These are phyloP conservation scores for Trametes cingulata DNA, from an alignment of 768 basidiomycete species.

Conservation along the genomic window DNA sequence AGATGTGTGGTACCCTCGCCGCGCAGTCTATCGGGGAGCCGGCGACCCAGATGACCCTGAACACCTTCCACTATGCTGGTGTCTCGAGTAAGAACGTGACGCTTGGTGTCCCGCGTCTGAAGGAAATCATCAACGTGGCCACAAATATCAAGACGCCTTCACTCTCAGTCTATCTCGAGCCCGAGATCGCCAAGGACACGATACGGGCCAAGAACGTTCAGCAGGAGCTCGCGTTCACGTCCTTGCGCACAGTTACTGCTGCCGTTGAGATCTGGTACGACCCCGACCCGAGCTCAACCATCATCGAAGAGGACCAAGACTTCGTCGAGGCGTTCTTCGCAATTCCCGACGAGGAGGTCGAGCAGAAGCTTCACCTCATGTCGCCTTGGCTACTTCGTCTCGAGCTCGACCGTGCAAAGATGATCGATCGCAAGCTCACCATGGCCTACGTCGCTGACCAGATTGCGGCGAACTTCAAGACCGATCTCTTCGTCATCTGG, in stretches of 20 bases:
- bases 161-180: constrained; percentile 85
- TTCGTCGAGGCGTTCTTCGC: constrained; percentile 99
- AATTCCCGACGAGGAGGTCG: constrained; percentile 96
- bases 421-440: constrained; percentile 95
- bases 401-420: constrained; percentile 94
- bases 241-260: constrained; percentile 89
- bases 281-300: constrained; percentile 85
- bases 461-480: constrained; percentile 93
- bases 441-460: constrained; percentile 94
- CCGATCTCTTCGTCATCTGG: constrained; percentile 97
- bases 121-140: constrained; percentile 99
- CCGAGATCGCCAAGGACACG: constrained; percentile 62
- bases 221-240: constrained; percentile 92
- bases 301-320: constrained; percentile 93
- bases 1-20: constrained; percentile 98
- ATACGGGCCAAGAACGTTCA: constrained; percentile 82
- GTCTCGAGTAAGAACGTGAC: constrained; percentile 99
- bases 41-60: constrained; percentile 99
- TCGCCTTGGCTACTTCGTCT: constrained; percentile 98
- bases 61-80: constrained; percentile 99
- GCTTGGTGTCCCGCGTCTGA: constrained; percentile 97
- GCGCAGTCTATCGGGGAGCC: constrained; percentile 99
- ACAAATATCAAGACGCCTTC: constrained; percentile 99
- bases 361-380: constrained; percentile 85
- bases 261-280: constrained; percentile 99